Evolutionary conservation across 2,329 filamentous ascomycete species (phyloP).

Genomic region (Colletotrichum sp.): DNA sequence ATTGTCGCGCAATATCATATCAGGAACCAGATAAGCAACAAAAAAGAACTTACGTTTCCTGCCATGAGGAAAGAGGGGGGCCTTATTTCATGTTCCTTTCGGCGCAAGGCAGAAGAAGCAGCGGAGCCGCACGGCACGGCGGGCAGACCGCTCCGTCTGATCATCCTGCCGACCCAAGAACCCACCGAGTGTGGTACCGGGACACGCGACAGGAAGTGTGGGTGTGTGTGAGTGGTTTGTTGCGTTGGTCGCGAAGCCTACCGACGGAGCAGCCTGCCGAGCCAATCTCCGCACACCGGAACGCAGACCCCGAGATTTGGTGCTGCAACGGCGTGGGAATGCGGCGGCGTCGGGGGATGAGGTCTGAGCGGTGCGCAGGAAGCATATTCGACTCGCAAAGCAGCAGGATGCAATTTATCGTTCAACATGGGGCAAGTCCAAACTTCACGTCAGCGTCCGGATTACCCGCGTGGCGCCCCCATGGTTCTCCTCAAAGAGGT

Average conservation of each 20-base stretch:
- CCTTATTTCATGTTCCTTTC: background rate
- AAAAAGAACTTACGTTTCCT: background rate
- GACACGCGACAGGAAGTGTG: background rate
- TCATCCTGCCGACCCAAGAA: background rate
- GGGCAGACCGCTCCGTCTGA: background rate
- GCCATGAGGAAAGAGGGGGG: background rate
- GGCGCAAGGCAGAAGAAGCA: background rate
- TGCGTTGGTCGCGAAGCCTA: background rate
- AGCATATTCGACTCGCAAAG: background rate
- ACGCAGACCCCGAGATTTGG: background rate
- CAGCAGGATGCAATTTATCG: background rate
- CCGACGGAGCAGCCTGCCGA: background rate
- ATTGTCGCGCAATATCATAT: rapidly evolving
- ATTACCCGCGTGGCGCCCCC: background rate
- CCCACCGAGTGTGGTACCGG: background rate
- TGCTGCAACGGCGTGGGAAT: background rate
- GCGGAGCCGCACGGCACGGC: background rate
- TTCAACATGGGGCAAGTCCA: background rate
- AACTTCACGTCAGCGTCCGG: background rate
- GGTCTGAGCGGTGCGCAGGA: background rate
- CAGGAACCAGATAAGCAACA: background rate
- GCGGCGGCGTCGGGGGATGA: background rate
- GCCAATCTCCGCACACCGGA: background rate
- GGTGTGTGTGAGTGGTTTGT: background rate
- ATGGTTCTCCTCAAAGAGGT: background rate